A percentile compares a stretch with the other conserved stretches of the same genome.
phyloP scores from a whole-genome alignment of 1,284 basidiomycete species.

The Ganoderma multipileum region DNA sequence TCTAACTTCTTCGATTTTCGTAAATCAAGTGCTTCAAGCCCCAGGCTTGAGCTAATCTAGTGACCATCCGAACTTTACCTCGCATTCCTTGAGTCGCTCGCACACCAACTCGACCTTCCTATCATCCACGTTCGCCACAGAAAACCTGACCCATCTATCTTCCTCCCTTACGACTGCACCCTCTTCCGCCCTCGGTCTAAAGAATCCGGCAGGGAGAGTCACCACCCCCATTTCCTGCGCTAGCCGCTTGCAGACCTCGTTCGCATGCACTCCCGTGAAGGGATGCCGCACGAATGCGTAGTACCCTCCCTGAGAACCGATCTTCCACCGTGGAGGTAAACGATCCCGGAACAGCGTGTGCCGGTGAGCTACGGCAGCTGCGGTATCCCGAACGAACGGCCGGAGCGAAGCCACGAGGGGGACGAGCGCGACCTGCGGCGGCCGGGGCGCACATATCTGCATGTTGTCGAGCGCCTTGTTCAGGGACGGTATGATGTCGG shows the following conservation, averaged over 20 bases:
- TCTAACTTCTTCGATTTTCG: no score
- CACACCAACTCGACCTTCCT: constrained; percentile 66
- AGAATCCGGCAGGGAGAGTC: constrained; percentile 75
- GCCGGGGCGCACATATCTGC: constrained; percentile 80
- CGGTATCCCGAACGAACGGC: constrained; percentile 57
- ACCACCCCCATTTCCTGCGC: constrained; percentile 72
- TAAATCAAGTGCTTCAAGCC: no score
- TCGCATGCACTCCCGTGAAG: constrained; percentile 55
- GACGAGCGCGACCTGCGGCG: constrained; percentile 73
- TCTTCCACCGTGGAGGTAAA: constrained; percentile 61
- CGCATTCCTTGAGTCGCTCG: constrained; percentile 54
- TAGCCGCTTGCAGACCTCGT: constrained; percentile 64
- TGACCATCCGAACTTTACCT: constrained; percentile 38
- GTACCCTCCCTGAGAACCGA: constrained; percentile 74
- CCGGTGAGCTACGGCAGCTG: constrained; percentile 59
- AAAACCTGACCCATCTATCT: constrained; percentile 76
- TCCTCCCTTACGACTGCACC: constrained; percentile 45
- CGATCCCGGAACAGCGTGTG: constrained; percentile 63
- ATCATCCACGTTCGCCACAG: constrained; percentile 83
- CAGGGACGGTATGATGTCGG: constrained; percentile 59
- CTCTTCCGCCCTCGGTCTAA: constrained; percentile 47
- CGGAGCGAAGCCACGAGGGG: constrained; percentile 62
- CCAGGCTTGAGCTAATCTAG: constrained; percentile 24
- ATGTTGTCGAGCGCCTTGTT: constrained; percentile 72
- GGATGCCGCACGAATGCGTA: constrained; percentile 83